Base-by-base conservation (phyloP, 208 protist genomes). In the Strigomonas galati region DNA sequence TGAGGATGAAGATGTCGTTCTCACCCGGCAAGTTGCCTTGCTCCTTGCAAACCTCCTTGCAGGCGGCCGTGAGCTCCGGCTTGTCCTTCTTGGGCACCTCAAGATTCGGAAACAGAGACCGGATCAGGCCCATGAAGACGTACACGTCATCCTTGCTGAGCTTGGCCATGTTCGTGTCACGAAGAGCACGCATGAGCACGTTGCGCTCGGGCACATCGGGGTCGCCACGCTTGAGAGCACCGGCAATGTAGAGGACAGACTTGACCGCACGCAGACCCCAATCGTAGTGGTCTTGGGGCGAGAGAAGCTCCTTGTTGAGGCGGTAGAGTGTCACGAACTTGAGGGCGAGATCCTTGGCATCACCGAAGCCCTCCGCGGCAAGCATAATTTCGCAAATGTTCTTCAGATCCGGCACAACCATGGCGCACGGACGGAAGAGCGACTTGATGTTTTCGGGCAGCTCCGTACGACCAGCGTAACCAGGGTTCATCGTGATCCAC, bases 351-450 rank as follows among this genome's bases (percentile, higher is more conserved):
- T 97, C 86, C 76, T 98, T 98, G 9, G 96, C 95, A 60, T 98
- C 93, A 49, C 87, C 78, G 68, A 99, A 99, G 37, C 98, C 98
- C 74, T 99, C 97, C 31, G 96, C 88, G 68, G 97, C 94, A 17
- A 99, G 90, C 98, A 99, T 99, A 69, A 99, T 99, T 79, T 99
- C 98, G 71, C 96, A 98, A 89, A 99, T 99, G 72, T 98, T 96
- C 71, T 97, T 96, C 27, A 98, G 91, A 74, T 99, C 98, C 30
- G 98, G 98, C 58, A 99, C 97, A 44, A 96, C 87, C 98, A 99
- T 99, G 49, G 98, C 97, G 78, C 95, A 95, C 19, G 96, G 95
- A n/a, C 97, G 83, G 81, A 99, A 98, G 10, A 99, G 81, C 6
- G 97, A 97, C 79, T 98, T 98, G 72, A 99, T 91, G 81, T 98